Base-by-base conservation (phyloP, 2,329 filamentous ascomycete genomes). In the Colletotrichum costaricense region DNA sequence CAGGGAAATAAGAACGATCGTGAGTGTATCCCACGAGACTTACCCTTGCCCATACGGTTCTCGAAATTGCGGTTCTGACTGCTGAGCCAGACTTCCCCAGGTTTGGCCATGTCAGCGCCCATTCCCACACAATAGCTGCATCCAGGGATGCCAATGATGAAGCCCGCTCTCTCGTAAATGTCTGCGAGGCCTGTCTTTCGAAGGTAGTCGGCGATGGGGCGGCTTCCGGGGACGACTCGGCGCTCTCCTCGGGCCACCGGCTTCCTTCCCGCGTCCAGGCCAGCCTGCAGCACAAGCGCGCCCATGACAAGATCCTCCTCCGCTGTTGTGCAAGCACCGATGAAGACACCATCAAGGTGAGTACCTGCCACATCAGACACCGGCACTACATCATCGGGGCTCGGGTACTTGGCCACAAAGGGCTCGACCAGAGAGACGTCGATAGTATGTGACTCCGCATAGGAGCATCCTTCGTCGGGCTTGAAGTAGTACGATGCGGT, bases 61-160 rank as follows among this genome's bases (percentile, higher is more conserved):
- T 84, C 76, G 70, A 86, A 86, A 74, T 87, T 86, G 12, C 85
- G 78, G 69, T 87, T 86, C 76, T 86, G 84, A 14, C 82, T 84
- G n/a, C 79, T 82, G 2, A 86, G 75, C 85, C 85, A 86, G 1
- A 82, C 81, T 72, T 85, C 84, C 1, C 84, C 85, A 7, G 81
- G 76, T 2, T 66, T 79, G 3, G 85, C 85, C 64, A 80, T 78
- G 73, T 86, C 85, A 1, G 81, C 83, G 11, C 77, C 78, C 78
- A 86, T 83, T 1, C 84, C 84, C 5, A 86, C 84, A 55, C 85
- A 86, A 73, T 84, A 86, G 46, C 81, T 84, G 75, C 85, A 86
- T 1, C 85, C 84, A 0, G 85, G 84, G 0, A 81, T 77, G 2
- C 83, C 81, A n/a, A 84, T 77, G 55, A 81, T 80, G 73, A 86